Percentiles rank a stretch among this genome's conserved stretches.
phyloP scores from a whole-genome alignment of 345 rosid species.

The Leavenworthia alabamica region DNA sequence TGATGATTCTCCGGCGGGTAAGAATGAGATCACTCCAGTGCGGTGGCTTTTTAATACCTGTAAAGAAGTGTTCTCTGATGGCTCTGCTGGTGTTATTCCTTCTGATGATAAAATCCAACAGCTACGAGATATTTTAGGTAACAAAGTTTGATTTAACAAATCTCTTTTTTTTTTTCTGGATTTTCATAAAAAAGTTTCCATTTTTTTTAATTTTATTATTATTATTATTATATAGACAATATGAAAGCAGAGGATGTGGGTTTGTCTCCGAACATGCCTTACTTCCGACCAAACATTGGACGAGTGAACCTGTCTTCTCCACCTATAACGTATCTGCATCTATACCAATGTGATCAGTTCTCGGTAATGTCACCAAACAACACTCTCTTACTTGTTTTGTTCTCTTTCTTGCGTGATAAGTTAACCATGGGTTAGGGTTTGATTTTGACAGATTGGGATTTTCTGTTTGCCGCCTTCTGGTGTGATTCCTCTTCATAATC shows the following conservation, averaged over 20 bases:
- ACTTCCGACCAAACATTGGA: constrained; percentile 20
- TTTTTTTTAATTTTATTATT: not conserved
- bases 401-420: constrained; percentile 10
- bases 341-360: constrained; percentile 56
- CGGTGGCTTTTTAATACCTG: constrained; percentile 70
- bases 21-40: constrained; percentile 26
- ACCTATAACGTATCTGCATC: constrained; percentile 51
- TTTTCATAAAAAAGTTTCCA: not conserved
- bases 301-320: constrained; percentile 18
- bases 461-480: constrained; percentile 88
- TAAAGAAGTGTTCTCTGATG: constrained; percentile 51
- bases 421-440: constrained; percentile 17
- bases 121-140: constrained; percentile 71
- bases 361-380: constrained; percentile 43
- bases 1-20: constrained; percentile 17
- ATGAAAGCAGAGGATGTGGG: constrained; percentile 58
- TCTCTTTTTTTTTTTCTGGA: not conserved
- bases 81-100: constrained; percentile 55
- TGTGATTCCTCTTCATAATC: constrained; percentile 90
- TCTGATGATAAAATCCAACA: constrained; percentile 48
- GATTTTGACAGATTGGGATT: constrained; percentile 63
- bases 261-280: constrained; percentile 47
- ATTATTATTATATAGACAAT: constrained; percentile 37
- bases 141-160: not conserved
- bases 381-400: not conserved